Evolutionary conservation across 805 yeast species (phyloP).

Genomic region (Schizosaccharomyces osmophilus): DNA sequence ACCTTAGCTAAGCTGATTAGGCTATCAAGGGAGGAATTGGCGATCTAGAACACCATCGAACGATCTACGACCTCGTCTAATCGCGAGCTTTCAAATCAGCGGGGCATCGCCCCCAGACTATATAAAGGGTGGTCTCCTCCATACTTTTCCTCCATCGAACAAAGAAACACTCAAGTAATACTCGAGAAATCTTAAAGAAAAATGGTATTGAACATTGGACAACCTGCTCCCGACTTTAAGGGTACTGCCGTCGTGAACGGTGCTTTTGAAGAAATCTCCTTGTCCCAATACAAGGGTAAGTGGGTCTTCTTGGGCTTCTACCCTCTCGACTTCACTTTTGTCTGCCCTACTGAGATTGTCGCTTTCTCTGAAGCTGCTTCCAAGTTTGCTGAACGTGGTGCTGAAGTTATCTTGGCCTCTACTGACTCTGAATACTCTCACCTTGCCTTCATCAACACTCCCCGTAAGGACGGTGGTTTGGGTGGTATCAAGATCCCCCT

Average conservation of each 20-base stretch:
- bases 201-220: constrained; percentile 31
- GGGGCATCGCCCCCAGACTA: not conserved
- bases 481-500: constrained; percentile 89
- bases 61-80: not conserved
- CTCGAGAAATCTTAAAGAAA: not conserved
- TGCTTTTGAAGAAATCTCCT: constrained; percentile 76
- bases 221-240: constrained; percentile 88
- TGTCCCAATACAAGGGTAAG: constrained; percentile 90
- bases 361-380: constrained; percentile 91
- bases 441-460: constrained; percentile 93
- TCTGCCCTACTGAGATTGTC: constrained; percentile 97
- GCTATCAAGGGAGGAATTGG: not conserved
- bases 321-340: constrained; percentile 97
- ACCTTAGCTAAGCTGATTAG: too few species aligned
- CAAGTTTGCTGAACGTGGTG: constrained; percentile 67
- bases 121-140: not conserved
- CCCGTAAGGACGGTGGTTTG: constrained; percentile 93
- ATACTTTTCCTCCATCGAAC: not conserved
- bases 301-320: constrained; percentile 93
- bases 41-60: not conserved
- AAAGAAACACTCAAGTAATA: not conserved
- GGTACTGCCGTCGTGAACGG: constrained; percentile 97
- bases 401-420: constrained; percentile 82
- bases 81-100: not conserved
- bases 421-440: constrained; percentile 95